Evolutionary conservation across 2,329 filamentous ascomycete genomes (phyloP).

Genomic region (Talaromyces islandicus): DNA sequence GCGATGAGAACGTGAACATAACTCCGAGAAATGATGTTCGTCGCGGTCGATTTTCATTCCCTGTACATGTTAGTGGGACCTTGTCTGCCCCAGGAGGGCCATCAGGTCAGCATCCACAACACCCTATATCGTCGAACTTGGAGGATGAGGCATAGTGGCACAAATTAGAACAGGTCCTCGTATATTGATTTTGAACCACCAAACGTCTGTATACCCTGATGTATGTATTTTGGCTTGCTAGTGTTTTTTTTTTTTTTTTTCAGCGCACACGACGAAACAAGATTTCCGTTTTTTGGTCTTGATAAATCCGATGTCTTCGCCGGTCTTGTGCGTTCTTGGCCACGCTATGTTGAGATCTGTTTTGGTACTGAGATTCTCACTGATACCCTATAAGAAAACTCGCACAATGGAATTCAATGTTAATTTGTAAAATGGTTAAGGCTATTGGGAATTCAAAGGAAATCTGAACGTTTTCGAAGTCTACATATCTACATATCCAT

Average conservation of each 20-base stretch:
- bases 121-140: constrained; percentile 2
- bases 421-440: background rate
- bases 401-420: background rate
- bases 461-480: background rate
- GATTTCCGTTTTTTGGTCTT: background rate
- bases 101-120: constrained; percentile 14
- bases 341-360: background rate
- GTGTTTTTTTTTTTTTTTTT: no score
- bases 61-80: constrained; percentile 27
- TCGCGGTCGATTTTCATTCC: constrained; percentile 22
- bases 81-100: constrained; percentile 21
- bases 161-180: background rate
- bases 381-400: background rate
- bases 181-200: constrained; percentile 1
- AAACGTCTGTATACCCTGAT: constrained; percentile 8
- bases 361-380: background rate
- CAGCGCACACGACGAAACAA: background rate
- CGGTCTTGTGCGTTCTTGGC: background rate
- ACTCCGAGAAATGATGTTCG: constrained; percentile 18
- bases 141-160: background rate
- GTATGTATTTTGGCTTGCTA: constrained; percentile 3
- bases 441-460: background rate
- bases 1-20: constrained; percentile 21
- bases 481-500: background rate
- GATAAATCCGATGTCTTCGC: background rate